These are phyloP conservation scores for Bifiguratus adelaidae DNA, from an alignment of 192 early-diverging fungal genomes.

Conservation along the genomic window DNA sequence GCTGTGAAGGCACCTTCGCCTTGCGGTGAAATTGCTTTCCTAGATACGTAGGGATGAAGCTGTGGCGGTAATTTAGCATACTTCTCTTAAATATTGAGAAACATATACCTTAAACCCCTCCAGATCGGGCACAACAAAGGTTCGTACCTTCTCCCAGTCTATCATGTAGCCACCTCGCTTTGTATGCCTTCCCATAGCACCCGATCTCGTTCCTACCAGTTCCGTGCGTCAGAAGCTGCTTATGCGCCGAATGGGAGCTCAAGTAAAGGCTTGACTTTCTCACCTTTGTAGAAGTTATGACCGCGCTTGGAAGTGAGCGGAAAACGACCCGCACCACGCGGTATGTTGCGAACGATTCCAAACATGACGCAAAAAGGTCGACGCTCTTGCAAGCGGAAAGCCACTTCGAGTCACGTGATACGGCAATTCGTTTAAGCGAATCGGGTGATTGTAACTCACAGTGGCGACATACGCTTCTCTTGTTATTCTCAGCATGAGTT, in stretches of 20 bases:
- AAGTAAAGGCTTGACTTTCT: background rate
- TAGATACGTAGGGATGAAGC: conserved; percentile 27
- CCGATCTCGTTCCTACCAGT: conserved; percentile 38
- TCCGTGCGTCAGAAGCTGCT: no score
- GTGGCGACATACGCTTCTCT: no score
- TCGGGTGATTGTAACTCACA: no score
- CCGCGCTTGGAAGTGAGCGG: conserved; percentile 46
- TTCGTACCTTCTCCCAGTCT: conserved; percentile 46
- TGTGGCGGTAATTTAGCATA: background rate
- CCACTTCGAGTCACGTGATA: no score
- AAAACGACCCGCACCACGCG: conserved; percentile 37
- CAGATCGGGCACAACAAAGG: conserved; percentile 49
- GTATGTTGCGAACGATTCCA: conserved; percentile 39
- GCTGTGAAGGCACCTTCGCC: conserved; percentile 26
- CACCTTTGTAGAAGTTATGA: conserved; percentile 52
- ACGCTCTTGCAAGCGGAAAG: no score
- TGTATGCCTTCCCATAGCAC: conserved; percentile 52
- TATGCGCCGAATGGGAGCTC: background rate
- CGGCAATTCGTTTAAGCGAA: no score
- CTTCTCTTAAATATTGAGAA: background rate
- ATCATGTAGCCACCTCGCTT: conserved; percentile 48
- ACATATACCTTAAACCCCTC: conserved; percentile 32
- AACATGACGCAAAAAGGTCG: no score
- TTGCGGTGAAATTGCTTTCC: conserved; percentile 16
- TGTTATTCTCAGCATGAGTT: no score